Percentiles rank a stretch among this genome's conserved stretches.
phyloP scores from a whole-genome alignment of 805 yeast genomes.

The Candida fluviatilis region DNA sequence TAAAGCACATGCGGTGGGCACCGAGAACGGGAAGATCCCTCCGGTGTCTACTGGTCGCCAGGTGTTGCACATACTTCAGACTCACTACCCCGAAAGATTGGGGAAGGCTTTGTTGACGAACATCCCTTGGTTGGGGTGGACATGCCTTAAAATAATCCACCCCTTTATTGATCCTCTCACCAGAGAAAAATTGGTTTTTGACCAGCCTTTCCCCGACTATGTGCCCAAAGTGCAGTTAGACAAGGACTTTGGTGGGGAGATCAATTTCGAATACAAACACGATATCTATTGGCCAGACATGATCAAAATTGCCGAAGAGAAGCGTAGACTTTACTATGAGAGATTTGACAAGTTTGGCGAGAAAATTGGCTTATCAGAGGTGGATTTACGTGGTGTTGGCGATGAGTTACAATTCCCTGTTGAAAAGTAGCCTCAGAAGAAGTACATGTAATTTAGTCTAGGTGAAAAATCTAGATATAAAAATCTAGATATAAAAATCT shows the following conservation, averaged over 20 bases:
- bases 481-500: too few species aligned
- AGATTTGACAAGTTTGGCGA: conserved; percentile 72
- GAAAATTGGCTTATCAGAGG: conserved; percentile 71
- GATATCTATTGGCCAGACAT: conserved; percentile 73
- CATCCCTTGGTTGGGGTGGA: conserved; percentile 92
- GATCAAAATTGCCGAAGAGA: conserved; percentile 54
- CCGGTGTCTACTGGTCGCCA: conserved; percentile 85
- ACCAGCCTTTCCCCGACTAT: conserved; percentile 80
- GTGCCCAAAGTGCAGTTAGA: conserved; percentile 83
- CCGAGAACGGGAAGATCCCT: conserved; percentile 69
- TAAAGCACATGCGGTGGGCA: conserved; percentile 67
- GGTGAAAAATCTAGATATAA: background rate
- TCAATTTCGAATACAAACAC: conserved; percentile 82
- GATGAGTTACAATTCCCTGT: conserved; percentile 27
- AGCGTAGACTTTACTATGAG: conserved; percentile 58
- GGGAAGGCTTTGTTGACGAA: conserved; percentile 91
- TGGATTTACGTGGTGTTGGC: conserved; percentile 57
- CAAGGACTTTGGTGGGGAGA: conserved; percentile 76
- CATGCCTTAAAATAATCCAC: conserved; percentile 83
- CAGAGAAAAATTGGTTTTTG: conserved; percentile 86
- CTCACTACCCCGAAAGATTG: conserved; percentile 95
- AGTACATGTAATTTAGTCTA: background rate
- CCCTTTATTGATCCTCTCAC: conserved; percentile 97
- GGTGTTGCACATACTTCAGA: conserved; percentile 88
- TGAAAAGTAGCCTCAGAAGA: conserved; percentile 5